These are phyloP conservation scores for Pseudocercospora fuligena DNA, from an alignment of 2,329 filamentous ascomycete genomes.

Conservation along the genomic window DNA sequence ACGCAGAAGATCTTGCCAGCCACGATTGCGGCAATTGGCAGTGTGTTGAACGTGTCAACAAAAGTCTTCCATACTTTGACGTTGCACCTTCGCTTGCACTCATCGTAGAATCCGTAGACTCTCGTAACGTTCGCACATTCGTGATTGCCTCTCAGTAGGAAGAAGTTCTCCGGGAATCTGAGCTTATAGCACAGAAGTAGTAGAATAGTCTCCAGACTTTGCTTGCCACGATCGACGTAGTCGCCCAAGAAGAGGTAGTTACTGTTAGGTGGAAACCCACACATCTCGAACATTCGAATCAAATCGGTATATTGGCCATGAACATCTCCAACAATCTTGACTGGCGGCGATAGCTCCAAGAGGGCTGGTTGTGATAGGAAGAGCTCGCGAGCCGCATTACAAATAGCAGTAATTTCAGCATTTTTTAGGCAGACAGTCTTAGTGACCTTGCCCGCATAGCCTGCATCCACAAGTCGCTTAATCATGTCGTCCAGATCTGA, in stretches of 20 bases:
- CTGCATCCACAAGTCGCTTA: slow-evolving; percentile 88
- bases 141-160: slow-evolving; percentile 90
- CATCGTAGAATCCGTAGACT: slow-evolving; percentile 97
- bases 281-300: slow-evolving; percentile 98
- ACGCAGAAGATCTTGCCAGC: slow-evolving; percentile 98
- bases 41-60: slow-evolving; percentile 92
- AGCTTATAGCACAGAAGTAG: slow-evolving; percentile 95
- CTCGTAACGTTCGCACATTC: slow-evolving; percentile 96
- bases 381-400: slow-evolving; percentile 83
- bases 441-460: slow-evolving; percentile 94
- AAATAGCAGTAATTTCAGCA: slow-evolving; percentile 94
- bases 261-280: slow-evolving; percentile 86
- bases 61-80: slow-evolving; percentile 99
- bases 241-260: slow-evolving; percentile 96
- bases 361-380: slow-evolving; percentile 91
- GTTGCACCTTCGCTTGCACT: slow-evolving; percentile 94
- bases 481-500: slow-evolving; percentile 98
- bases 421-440: slow-evolving; percentile 98
- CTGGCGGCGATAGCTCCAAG: slow-evolving; percentile 87
- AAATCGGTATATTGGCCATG: slow-evolving; percentile 96
- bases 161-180: slow-evolving; percentile 97
- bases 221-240: slow-evolving; percentile 95
- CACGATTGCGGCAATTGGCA: slow-evolving; percentile 95
- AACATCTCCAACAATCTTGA: slow-evolving; percentile 97
- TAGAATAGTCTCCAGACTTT: slow-evolving; percentile 92